phyloP scores from a whole-genome alignment of 495 filamentous ascomycete genomes.

The Aspergillus incahuasiensis region DNA sequence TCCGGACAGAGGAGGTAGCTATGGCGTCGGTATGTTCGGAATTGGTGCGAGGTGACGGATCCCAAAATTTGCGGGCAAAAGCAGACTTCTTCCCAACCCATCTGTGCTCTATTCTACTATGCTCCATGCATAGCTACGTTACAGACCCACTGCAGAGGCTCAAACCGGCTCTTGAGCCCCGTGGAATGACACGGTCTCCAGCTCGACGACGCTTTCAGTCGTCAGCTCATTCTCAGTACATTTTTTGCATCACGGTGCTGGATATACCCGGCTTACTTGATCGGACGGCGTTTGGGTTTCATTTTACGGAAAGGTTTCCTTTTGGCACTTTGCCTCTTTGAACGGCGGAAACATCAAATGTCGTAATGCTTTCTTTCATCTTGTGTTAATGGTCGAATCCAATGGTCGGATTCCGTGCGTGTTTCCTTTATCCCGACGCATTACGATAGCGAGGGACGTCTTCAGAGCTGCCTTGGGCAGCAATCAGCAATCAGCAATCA shows the following conservation, averaged over 20 bases:
- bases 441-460: constrained; percentile 6
- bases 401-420: constrained; percentile 1
- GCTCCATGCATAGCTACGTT: constrained; percentile 16
- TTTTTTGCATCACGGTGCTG: constrained; percentile 51
- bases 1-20: constrained; percentile 42
- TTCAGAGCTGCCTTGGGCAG: constrained; percentile 7
- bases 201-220: constrained; percentile 17
- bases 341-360: constrained; percentile 3
- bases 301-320: constrained; percentile 26
- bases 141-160: constrained; percentile 12
- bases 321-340: constrained; percentile 8
- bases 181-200: constrained; percentile 12
- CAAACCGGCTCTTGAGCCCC: background rate
- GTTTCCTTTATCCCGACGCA: constrained; percentile 2
- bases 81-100: constrained; percentile 19
- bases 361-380: constrained; percentile 12
- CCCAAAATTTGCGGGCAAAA: constrained; percentile 15
- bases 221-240: constrained; percentile 39
- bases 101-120: constrained; percentile 12
- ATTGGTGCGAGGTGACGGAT: constrained; percentile 40
- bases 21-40: constrained; percentile 46
- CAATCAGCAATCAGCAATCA: too few species aligned
- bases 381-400: constrained; percentile 9
- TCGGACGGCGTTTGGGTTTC: constrained; percentile 41
- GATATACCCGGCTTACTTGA: constrained; percentile 51